Evolutionary conservation across 2,329 filamentous ascomycete genomes (phyloP).

Genomic region (Elsinoe fawcettii): DNA sequence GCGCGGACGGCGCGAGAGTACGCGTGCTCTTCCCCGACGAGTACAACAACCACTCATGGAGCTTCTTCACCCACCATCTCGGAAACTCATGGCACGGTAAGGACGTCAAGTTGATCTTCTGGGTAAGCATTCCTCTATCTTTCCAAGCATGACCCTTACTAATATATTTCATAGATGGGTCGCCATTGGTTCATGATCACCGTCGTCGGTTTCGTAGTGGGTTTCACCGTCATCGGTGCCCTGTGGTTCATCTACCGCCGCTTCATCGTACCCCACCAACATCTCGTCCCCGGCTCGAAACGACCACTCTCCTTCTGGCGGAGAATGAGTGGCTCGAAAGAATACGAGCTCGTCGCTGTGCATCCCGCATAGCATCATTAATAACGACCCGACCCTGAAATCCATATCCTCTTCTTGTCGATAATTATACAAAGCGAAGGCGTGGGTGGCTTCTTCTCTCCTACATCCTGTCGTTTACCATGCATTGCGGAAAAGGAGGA

Average conservation of each 20-base stretch:
- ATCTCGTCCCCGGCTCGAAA: constrained; percentile 10
- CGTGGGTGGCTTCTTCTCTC: constrained; percentile 5
- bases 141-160: constrained; percentile 14
- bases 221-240: constrained; percentile 39
- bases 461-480: constrained; percentile 10
- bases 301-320: constrained; percentile 16
- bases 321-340: constrained; percentile 17
- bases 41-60: constrained; percentile 61
- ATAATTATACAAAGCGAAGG: constrained; percentile 3
- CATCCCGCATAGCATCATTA: constrained; percentile 12
- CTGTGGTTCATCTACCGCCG: constrained; percentile 47
- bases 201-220: constrained; percentile 43
- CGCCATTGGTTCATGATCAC: constrained; percentile 51
- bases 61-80: constrained; percentile 61
- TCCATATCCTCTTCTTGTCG: constrained; percentile 1
- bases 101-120: constrained; percentile 58
- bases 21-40: constrained; percentile 62
- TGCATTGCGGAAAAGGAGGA: neutral
- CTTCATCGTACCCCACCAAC: constrained; percentile 23
- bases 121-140: constrained; percentile 36
- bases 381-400: neutral
- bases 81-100: constrained; percentile 60
- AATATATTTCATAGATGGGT: constrained; percentile 27
- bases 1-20: constrained; percentile 44
- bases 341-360: constrained; percentile 18